Base-by-base conservation (phyloP, 148 eudicot genomes). In the Dianthus caryophyllus region DNA sequence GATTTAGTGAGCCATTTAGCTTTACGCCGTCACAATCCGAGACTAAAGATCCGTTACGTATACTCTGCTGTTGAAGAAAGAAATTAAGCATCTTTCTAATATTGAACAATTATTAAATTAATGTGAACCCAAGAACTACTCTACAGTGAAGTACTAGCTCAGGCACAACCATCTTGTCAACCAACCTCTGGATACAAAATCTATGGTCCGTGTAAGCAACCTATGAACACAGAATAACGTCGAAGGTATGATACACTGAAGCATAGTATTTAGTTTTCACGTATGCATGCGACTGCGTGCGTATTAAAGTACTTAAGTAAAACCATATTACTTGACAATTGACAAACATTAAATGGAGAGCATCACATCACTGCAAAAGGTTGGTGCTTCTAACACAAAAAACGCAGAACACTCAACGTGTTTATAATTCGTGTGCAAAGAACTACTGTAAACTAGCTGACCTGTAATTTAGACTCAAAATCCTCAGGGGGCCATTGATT, bases 381-480 rank as follows among this genome's bases (percentile, higher is more conserved):
- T 21, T 21, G 14, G 9, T 52, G 12, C 27, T 52, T 8, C 14
- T 21, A 52, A 9, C 7, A 21, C 9, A 22, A 21, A 20, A 51
- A 21, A 17, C 16, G 51, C n/a, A 6, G 20, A 14, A 9, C 22
- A n/a, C 27, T 22, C 56, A 52, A 22, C 56, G 61, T 11, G 77
- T 61, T 41, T 18, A 36, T 17, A 48, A 41, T 1, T 6, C 11
- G 49, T 22, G 46, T 49, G 2, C 11, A 53, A 17, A 55, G 48
- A 39, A 22, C 16, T 21, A 63, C 48, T 47, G 10, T 46, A 29
- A 44, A 33, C 24, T 14, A 41, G 41, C 79, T 74, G 59, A 85
- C 99, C 96, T 86, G 97, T 71, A 95, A 69, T 82, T 95, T 95
- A 71, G 92, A 77, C 77, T 95, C 97, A 61, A 95, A 88, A 69